Evolutionary conservation across 2,329 filamentous ascomycete genomes (phyloP), one percentile per base, ranked within the genome.

Genomic region (Colletotrichum australisinense): DNA sequence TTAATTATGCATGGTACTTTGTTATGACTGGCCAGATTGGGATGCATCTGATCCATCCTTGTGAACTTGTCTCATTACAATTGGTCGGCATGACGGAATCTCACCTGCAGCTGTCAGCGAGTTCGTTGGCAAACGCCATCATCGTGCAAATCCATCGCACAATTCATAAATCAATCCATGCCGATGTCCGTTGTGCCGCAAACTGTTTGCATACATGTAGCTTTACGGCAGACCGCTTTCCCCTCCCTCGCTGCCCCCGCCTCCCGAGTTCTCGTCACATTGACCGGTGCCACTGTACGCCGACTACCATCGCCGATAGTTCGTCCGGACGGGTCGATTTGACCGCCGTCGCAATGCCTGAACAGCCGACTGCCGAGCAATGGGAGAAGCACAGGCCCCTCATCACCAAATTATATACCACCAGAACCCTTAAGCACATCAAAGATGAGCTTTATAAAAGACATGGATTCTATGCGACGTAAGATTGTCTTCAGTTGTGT

Each of bases 381-480:
- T 74, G 72, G 72, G 72, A 71, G 46, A 38, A 16, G 9, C 24
- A 63, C n/a, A 57, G 72, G 38, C 24, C 58, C 19, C 56, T 67
- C 38, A 74, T 74, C 12, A 14, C 22, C 26, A 52, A 72, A 7
- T 16, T 74, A 57, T 74, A 74, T 55, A 53, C 55, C 22, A 63
- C 52, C 9, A 57, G 42, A 22, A 58, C 72, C 16, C 62, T 74
- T 42, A 66, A 66, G 52, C 22, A 16, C 46, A 56, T 72, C 28
- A 52, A 38, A n/a, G 52, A 57, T 28, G 56, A 67, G 12, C 70
- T 74, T 22, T 53, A 38, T 24, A 46, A 58, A 7, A 22, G 1
- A 1, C 35, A 72, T 11, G 67, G 69, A 4, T 74, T 74, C 59
- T 22, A 67, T 11, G 72, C 72, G 42, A 72, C 72, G 72, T 74